Base-by-base conservation (phyloP, 495 filamentous ascomycete genomes). In the Aspergillus panamensis region DNA sequence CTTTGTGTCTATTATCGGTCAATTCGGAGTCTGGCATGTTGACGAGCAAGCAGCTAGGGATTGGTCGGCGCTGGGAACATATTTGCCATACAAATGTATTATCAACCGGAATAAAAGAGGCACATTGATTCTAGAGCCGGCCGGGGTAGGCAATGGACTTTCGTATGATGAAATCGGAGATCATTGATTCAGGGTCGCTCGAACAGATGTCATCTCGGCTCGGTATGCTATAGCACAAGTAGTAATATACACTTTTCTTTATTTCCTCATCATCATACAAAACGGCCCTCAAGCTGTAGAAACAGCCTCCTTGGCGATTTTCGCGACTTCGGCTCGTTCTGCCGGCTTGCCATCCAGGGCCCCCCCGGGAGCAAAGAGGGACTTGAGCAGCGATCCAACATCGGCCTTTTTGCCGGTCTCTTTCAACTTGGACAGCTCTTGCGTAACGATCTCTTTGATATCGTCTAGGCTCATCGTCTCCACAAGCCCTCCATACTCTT, bases 401-500 rank as follows among this genome's bases (percentile, higher is more conserved):
- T 77, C 71, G 8, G 73, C 57, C 61, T 78, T 80, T 29, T 65
- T 66, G 7, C 74, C 72, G 35, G 75, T 66, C 7, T 66, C 67
- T 55, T 77, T 77, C 57, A 83, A 48, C 47, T 68, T 64, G 14
- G 67, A 58, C 45, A 85, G 71, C 43, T 76, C 72, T 48, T 70
- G 62, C 39, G 67, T 57, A 13, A 87, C 73, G 17, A 76, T 73
- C 0, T 61, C 64, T 55, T 72, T 70, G 33, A 86, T 68, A 51
- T 85, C 82, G 21, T 81, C 77, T 54, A 72, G 61, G 31, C 66
- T 66, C 65, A 82, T 62, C 9, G 74, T 79, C 59, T 81, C 65
- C 31, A 86, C 79, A 21, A 79, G 73, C 29, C 74, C 65, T 1
- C 77, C 77, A 61, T 87, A 87, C 55, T 79, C 82, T 59, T 86